Percentiles rank a stretch among this genome's conserved stretches.
Conservation (phyloP, 1,284 basidiomycete genomes). For the Boletus coffeatus region DNA sequence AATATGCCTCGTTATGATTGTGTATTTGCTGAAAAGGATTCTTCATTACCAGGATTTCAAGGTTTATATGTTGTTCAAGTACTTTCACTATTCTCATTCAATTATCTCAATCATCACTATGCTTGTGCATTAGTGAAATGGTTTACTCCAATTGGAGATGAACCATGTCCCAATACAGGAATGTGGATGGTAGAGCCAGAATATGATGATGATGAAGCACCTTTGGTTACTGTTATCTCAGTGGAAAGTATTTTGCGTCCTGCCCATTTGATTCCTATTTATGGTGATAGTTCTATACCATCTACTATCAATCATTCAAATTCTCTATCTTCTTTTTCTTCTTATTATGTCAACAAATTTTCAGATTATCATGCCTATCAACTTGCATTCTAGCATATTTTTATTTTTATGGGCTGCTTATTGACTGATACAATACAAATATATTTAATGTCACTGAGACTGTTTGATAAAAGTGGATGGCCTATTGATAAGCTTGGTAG, state of each 20-base stretch:
- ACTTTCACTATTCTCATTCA: background rate
- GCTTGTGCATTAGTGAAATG: background rate
- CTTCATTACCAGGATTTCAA: background rate
- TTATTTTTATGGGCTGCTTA: too few species aligned
- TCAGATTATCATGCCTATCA: background rate
- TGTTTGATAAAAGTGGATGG: too few species aligned
- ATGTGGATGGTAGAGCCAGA: background rate
- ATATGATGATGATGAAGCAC: background rate
- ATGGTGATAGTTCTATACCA: background rate
- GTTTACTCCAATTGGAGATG: background rate
- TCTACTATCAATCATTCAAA: background rate
- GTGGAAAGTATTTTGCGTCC: background rate
- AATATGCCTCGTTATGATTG: background rate
- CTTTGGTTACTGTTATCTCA: background rate
- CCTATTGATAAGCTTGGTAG: too few species aligned
- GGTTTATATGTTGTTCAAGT: background rate
- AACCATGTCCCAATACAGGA: background rate
- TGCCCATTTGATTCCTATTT: background rate
- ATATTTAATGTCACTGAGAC: too few species aligned
- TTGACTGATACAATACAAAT: too few species aligned
- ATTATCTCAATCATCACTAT: background rate
- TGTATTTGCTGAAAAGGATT: background rate
- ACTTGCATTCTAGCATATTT: background rate
- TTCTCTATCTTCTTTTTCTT: background rate
- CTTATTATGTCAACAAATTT: background rate